phyloP scores from a whole-genome alignment of 2,329 filamentous ascomycete genomes.

The Domatiomyces catenatus region DNA sequence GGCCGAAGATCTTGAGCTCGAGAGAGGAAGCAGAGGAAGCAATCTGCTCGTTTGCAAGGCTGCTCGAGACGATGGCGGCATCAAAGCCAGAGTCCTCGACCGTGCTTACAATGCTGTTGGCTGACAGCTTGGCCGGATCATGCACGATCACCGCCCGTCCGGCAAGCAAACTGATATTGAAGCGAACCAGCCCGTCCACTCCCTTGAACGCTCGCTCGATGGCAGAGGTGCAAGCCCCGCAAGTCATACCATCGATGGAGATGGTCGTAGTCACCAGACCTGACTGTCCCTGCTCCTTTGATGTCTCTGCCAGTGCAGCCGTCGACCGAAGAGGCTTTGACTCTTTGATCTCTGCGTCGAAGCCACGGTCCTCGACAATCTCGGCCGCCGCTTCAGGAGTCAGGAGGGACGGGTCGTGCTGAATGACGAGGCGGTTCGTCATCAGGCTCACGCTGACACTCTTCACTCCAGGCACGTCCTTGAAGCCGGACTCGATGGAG shows the following conservation, averaged over 20 bases:
- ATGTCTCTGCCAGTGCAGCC: slow-evolving; percentile 21
- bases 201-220: slow-evolving; percentile 69
- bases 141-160: slow-evolving; percentile 83
- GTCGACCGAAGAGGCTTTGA: slow-evolving; percentile 21
- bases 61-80: slow-evolving; percentile 64
- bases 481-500: slow-evolving; percentile 67
- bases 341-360: slow-evolving; percentile 46
- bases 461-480: slow-evolving; percentile 55
- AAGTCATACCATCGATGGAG: slow-evolving; percentile 92
- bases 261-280: slow-evolving; percentile 57
- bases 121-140: slow-evolving; percentile 52
- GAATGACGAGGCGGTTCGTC: slow-evolving; percentile 70
- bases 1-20: slow-evolving; percentile 73
- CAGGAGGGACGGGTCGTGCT: slow-evolving; percentile 51
- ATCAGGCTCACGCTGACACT: slow-evolving; percentile 69
- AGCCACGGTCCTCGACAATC: slow-evolving; percentile 54
- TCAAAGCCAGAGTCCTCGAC: slow-evolving; percentile 88
- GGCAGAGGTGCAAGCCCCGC: slow-evolving; percentile 86
- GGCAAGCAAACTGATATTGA: slow-evolving; percentile 88
- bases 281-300: slow-evolving; percentile 23
- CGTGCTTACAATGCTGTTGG: slow-evolving; percentile 61
- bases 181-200: slow-evolving; percentile 63
- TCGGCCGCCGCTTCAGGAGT: slow-evolving; percentile 40
- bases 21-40: slow-evolving; percentile 45
- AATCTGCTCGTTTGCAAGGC: slow-evolving; percentile 42